These are phyloP conservation scores for Exophiala aquamarina DNA, from an alignment of 2,329 filamentous ascomycete species.

Conservation along the genomic window DNA sequence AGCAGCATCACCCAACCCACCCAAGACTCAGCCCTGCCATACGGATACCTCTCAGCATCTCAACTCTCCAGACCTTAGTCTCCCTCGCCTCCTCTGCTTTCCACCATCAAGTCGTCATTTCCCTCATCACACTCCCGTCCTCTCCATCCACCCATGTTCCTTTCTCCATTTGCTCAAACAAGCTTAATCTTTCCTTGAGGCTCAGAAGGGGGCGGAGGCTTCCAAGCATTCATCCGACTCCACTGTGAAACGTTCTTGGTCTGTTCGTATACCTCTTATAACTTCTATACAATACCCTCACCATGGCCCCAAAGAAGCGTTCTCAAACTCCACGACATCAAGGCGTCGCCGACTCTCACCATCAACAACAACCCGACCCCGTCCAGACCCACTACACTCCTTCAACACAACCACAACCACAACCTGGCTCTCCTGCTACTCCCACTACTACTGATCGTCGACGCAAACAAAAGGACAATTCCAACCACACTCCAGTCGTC, in stretches of 20 bases:
- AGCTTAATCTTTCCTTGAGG: constrained; percentile 29
- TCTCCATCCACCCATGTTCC: constrained; percentile 23
- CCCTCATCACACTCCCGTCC: constrained; percentile 23
- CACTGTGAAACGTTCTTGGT: constrained; percentile 28
- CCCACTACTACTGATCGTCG: constrained; percentile 15
- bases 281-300: constrained; percentile 25
- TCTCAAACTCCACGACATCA: constrained; percentile 24
- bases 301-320: constrained; percentile 28
- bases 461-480: constrained; percentile 17
- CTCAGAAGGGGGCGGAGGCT: constrained; percentile 31
- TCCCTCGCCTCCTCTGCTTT: constrained; percentile 18
- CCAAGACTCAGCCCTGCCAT: constrained; percentile 21
- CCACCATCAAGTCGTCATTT: constrained; percentile 29
- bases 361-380: background rate
- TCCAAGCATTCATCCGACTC: constrained; percentile 26
- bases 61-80: constrained; percentile 19
- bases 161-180: constrained; percentile 26
- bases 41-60: constrained; percentile 16
- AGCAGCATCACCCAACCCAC: constrained; percentile 2
- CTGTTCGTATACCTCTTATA: constrained; percentile 26
- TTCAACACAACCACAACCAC: constrained; percentile 15
- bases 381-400: constrained; percentile 1
- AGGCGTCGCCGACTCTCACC: constrained; percentile 11
- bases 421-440: background rate
- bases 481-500: constrained; percentile 13